A percentile compares a stretch with the other conserved stretches of the same genome.
phyloP scores from a whole-genome alignment of 495 filamentous ascomycete species.

The Pyronema omphalodes region DNA sequence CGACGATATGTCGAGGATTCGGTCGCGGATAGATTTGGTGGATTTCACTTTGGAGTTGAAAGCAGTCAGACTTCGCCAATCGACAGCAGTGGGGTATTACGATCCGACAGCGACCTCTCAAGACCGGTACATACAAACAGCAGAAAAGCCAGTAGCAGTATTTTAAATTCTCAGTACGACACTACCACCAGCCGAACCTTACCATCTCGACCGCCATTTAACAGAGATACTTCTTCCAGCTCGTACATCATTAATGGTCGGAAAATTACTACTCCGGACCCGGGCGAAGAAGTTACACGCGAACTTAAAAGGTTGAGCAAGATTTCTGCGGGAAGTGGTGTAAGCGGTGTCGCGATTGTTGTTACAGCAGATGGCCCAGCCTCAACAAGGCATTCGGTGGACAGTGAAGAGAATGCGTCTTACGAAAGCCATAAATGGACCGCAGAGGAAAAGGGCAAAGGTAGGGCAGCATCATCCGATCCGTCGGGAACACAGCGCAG shows the following conservation, averaged over 20 bases:
- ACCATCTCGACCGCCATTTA: slow-evolving; percentile 18
- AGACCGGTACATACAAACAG: slow-evolving; percentile 12
- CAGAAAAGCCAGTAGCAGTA: slow-evolving; percentile 17
- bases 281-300: slow-evolving; percentile 16
- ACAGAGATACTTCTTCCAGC: slow-evolving; percentile 15
- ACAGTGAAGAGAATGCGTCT: slow-evolving; percentile 12
- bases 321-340: slow-evolving; percentile 21
- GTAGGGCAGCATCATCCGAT: slow-evolving; percentile 15
- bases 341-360: slow-evolving; percentile 21
- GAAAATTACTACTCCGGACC: neutral
- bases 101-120: slow-evolving; percentile 3
- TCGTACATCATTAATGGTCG: slow-evolving; percentile 10
- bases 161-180: slow-evolving; percentile 17
- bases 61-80: neutral
- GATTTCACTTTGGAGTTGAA: slow-evolving; percentile 14
- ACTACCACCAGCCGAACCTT: slow-evolving; percentile 9
- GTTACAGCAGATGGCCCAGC: slow-evolving; percentile 18
- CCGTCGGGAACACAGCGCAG: slow-evolving; percentile 1
- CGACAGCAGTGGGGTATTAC: neutral
- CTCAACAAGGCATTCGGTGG: slow-evolving; percentile 10
- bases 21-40: slow-evolving; percentile 14
- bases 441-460: slow-evolving; percentile 21
- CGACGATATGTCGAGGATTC: slow-evolving; percentile 20
- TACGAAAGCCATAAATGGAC: slow-evolving; percentile 11
- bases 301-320: slow-evolving; percentile 20